These are phyloP conservation scores for Peronospora farinosa DNA, from an alignment of 352 stramenopile genomes.

Conservation along the genomic window DNA sequence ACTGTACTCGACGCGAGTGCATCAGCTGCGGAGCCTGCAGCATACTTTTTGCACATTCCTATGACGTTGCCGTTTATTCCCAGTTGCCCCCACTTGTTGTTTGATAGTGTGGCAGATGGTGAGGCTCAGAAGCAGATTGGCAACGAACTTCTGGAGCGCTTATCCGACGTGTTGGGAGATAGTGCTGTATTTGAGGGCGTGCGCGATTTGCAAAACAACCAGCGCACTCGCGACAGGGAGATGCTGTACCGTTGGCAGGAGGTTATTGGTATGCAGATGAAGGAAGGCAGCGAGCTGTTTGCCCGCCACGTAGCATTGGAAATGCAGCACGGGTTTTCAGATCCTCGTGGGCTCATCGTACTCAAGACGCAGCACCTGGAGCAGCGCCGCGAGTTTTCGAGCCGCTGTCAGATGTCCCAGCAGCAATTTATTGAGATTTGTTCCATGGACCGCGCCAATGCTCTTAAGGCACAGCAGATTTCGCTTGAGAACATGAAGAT, in stretches of 20 bases:
- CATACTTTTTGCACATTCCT: constrained; percentile 51
- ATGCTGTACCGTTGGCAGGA: constrained; percentile 79
- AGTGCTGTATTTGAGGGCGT: constrained; percentile 67
- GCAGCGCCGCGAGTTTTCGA: constrained; percentile 58
- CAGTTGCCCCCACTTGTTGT: constrained; percentile 56
- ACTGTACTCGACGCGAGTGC: constrained; percentile 1
- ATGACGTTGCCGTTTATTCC: constrained; percentile 48
- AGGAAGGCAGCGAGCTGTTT: constrained; percentile 68
- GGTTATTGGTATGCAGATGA: constrained; percentile 76
- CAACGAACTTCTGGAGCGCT: constrained; percentile 50
- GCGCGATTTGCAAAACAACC: constrained; percentile 47
- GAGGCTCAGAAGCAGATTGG: constrained; percentile 31
- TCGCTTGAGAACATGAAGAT: constrained; percentile 70
- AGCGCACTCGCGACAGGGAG: constrained; percentile 57
- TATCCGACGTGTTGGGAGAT: constrained; percentile 56
- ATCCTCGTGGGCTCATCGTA: constrained; percentile 42
- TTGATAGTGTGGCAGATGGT: constrained; percentile 40
- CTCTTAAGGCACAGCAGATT: constrained; percentile 62
- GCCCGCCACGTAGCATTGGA: constrained; percentile 46
- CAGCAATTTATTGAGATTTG: constrained; percentile 75
- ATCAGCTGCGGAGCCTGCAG: constrained; percentile 12
- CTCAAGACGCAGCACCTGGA: constrained; percentile 60
- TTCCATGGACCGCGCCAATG: constrained; percentile 53
- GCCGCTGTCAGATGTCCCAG: constrained; percentile 66
- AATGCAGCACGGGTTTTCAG: constrained; percentile 37